Evolutionary conservation across 1,139 yeast species (phyloP).

Genomic region (Chernovozyma aurita): DNA sequence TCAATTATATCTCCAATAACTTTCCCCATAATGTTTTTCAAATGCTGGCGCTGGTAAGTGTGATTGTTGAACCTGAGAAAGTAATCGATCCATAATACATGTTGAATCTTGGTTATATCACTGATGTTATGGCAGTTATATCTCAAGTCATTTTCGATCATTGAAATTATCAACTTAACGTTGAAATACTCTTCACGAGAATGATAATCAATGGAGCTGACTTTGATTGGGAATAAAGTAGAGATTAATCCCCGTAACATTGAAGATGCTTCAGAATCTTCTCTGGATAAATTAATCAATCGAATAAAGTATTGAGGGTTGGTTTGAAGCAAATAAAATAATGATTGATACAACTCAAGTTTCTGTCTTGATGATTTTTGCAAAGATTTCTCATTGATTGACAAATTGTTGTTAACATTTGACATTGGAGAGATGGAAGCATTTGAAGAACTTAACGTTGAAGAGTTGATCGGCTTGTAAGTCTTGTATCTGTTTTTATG

Average conservation of each 20-base stretch:
- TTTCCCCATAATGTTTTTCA: slow-evolving; percentile 53
- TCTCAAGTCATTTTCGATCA: slow-evolving; percentile 46
- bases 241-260: slow-evolving; percentile 46
- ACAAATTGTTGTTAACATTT: not conserved
- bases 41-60: slow-evolving; percentile 54
- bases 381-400: slow-evolving; percentile 14
- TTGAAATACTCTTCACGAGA: slow-evolving; percentile 74
- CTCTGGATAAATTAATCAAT: slow-evolving; percentile 36
- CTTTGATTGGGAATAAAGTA: slow-evolving; percentile 42
- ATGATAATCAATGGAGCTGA: slow-evolving; percentile 26
- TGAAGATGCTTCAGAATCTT: slow-evolving; percentile 19
- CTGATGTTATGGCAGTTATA: slow-evolving; percentile 22
- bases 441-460: slow-evolving; percentile 19
- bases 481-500: slow-evolving; percentile 43
- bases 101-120: slow-evolving; percentile 32
- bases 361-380: slow-evolving; percentile 37
- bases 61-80: slow-evolving; percentile 54
- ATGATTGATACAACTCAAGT: slow-evolving; percentile 65
- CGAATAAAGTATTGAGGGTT: slow-evolving; percentile 71
- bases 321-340: slow-evolving; percentile 81
- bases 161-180: slow-evolving; percentile 52
- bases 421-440: not conserved
- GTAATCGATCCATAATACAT: slow-evolving; percentile 45
- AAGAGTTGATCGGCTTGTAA: slow-evolving; percentile 12
- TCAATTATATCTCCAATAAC: slow-evolving; percentile 45